Evolutionary conservation across 2,329 filamentous ascomycete species (phyloP).

Genomic region (Aspergillus melleus): DNA sequence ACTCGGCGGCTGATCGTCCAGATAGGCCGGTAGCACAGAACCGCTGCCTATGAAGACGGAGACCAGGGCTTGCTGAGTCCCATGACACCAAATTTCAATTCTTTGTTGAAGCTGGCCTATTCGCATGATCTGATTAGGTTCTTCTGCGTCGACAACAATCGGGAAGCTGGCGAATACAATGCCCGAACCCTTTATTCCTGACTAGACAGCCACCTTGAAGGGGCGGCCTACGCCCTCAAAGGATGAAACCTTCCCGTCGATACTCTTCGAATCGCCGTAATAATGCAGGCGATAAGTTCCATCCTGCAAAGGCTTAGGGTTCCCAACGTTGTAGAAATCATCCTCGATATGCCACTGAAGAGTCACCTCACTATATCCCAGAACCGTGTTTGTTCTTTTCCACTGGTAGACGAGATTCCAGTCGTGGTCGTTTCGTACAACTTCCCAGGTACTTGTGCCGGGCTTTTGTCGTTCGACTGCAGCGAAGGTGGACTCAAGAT

Average conservation of each 20-base stretch:
- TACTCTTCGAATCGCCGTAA: slow-evolving; percentile 76
- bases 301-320: slow-evolving; percentile 34
- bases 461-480: slow-evolving; percentile 66
- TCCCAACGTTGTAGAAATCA: slow-evolving; percentile 46
- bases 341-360: slow-evolving; percentile 77
- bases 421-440: slow-evolving; percentile 71
- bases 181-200: neutral
- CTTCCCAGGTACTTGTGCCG: slow-evolving; percentile 58
- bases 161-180: neutral
- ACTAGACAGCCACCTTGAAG: slow-evolving; percentile 34
- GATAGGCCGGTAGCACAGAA: neutral
- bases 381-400: slow-evolving; percentile 67
- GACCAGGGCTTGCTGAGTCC: neutral
- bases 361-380: slow-evolving; percentile 75
- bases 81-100: neutral
- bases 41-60: neutral
- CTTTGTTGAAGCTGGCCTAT: neutral
- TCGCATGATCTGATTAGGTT: neutral
- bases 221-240: slow-evolving; percentile 68
- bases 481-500: slow-evolving; percentile 74
- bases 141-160: neutral
- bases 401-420: slow-evolving; percentile 83
- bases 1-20: neutral
- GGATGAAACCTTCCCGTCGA: slow-evolving; percentile 59
- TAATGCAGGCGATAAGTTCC: slow-evolving; percentile 81